These are phyloP conservation scores for Penicillium sumatraense DNA, from an alignment of 2,329 filamentous ascomycete species.

Conservation along the genomic window DNA sequence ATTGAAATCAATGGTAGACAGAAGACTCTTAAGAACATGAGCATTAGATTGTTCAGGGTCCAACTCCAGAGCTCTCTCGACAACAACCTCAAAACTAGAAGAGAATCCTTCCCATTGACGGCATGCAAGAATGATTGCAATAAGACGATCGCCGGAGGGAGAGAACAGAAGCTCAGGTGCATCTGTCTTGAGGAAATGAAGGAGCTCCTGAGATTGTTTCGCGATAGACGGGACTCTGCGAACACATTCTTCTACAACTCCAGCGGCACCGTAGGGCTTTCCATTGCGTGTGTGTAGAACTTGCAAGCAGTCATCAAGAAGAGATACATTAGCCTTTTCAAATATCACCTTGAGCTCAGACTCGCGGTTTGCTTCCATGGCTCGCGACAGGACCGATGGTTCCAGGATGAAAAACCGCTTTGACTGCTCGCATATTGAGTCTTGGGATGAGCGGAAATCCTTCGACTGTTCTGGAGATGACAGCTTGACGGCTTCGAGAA, in stretches of 20 bases:
- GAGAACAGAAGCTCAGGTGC: slow-evolving; percentile 67
- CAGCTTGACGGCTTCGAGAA: slow-evolving; percentile 71
- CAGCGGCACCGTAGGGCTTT: slow-evolving; percentile 69
- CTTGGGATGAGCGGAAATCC: slow-evolving; percentile 74
- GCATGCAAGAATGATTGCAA: slow-evolving; percentile 67
- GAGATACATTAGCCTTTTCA: slow-evolving; percentile 38
- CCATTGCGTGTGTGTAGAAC: slow-evolving; percentile 61
- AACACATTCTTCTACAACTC: slow-evolving; percentile 59
- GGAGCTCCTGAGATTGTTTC: slow-evolving; percentile 47
- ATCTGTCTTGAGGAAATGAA: slow-evolving; percentile 59
- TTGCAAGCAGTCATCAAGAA: slow-evolving; percentile 56
- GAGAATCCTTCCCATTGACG: slow-evolving; percentile 48
- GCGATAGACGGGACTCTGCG: slow-evolving; percentile 49
- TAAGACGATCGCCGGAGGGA: slow-evolving; percentile 68
- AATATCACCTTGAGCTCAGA: slow-evolving; percentile 36
- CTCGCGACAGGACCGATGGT: slow-evolving; percentile 39
- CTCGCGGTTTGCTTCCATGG: slow-evolving; percentile 29
- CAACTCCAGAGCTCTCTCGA: slow-evolving; percentile 38
- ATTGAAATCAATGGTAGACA: slow-evolving; percentile 43
- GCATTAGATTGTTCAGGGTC: slow-evolving; percentile 37
- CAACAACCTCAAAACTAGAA: slow-evolving; percentile 44
- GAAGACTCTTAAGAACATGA: slow-evolving; percentile 43
- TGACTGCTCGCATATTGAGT: slow-evolving; percentile 67
- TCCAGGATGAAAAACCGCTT: slow-evolving; percentile 69
- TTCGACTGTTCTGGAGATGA: slow-evolving; percentile 83